These are phyloP conservation scores for Saccharomyces paradoxus DNA, from an alignment of 805 yeast genomes.

Conservation along the genomic window DNA sequence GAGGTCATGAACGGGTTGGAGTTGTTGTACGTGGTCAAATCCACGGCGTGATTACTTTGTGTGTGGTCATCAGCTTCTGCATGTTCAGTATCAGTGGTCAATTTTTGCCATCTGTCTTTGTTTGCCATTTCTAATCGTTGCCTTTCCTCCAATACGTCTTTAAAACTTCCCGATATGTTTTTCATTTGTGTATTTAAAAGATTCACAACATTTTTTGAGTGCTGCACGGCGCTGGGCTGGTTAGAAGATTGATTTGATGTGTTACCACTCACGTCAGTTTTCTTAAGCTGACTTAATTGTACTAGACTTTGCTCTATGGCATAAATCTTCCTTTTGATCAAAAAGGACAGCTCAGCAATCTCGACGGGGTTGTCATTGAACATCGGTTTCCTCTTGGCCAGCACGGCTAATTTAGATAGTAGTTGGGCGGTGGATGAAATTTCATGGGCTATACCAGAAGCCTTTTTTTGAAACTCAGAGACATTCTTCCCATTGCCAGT, in stretches of 20 bases:
- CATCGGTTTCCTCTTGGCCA: conserved; percentile 84
- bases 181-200: conserved; percentile 82
- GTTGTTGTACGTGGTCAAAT: conserved; percentile 24
- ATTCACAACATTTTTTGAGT: conserved; percentile 80
- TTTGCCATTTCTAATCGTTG: conserved; percentile 76
- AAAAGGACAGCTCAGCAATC: conserved; percentile 82
- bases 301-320: conserved; percentile 76
- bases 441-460: conserved; percentile 79
- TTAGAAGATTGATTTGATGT: conserved; percentile 37
- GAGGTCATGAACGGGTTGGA: conserved; percentile 35
- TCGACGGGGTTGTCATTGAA: conserved; percentile 93
- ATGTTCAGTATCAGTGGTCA: conserved; percentile 40
- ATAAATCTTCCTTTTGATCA: conserved; percentile 41
- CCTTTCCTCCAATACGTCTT: conserved; percentile 78
- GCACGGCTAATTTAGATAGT: conserved; percentile 64
- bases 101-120: conserved; percentile 75
- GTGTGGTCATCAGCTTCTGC: conserved; percentile 1
- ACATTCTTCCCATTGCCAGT: conserved; percentile 21
- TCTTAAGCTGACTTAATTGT: conserved; percentile 55
- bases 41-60: conserved; percentile 1
- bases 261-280: conserved; percentile 48
- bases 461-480: conserved; percentile 61
- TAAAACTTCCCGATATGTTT: conserved; percentile 86
- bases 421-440: conserved; percentile 78
- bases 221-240: conserved; percentile 51